These are phyloP conservation scores for Castanea crenata DNA, from an alignment of 306 rosid genomes.

Conservation along the genomic window DNA sequence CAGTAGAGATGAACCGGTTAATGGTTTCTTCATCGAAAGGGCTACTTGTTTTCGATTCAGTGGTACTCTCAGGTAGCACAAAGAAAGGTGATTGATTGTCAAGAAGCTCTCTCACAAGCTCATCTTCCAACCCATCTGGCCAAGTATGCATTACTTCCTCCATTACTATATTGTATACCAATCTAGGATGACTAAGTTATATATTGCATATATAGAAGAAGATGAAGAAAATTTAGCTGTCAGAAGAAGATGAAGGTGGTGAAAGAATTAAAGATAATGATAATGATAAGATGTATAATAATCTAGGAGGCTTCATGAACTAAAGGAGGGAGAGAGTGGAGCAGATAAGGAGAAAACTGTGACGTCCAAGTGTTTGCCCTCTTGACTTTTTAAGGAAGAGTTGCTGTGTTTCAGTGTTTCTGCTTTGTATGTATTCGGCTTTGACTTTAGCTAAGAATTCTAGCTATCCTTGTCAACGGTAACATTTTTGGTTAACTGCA, in stretches of 20 bases:
- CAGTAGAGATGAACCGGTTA: slow-evolving; percentile 39
- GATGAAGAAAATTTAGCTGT: slow-evolving; percentile 10
- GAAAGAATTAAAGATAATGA: slow-evolving; percentile 1
- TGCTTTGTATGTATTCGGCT: slow-evolving; percentile 46
- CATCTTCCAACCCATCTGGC: slow-evolving; percentile 63
- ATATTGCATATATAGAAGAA: slow-evolving; percentile 15
- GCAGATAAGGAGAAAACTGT: slow-evolving; percentile 54
- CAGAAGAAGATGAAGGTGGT: slow-evolving; percentile 17
- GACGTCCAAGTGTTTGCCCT: slow-evolving; percentile 39
- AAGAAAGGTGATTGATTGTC: slow-evolving; percentile 59
- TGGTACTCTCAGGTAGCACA: slow-evolving; percentile 27
- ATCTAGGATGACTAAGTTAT: slow-evolving; percentile 33
- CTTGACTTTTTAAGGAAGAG: slow-evolving; percentile 60
- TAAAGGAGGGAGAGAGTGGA: slow-evolving; percentile 44
- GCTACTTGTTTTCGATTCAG: slow-evolving; percentile 6
- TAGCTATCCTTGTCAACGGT: slow-evolving; percentile 9
- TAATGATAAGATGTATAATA: neutral
- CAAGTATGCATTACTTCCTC: slow-evolving; percentile 42
- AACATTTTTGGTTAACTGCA: slow-evolving; percentile 18
- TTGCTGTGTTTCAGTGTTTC: slow-evolving; percentile 22
- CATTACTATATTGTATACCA: slow-evolving; percentile 20
- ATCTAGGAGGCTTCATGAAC: slow-evolving; percentile 14
- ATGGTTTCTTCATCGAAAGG: slow-evolving; percentile 24
- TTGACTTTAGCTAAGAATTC: slow-evolving; percentile 54
- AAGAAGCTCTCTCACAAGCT: slow-evolving; percentile 70